Evolutionary conservation across 1,284 basidiomycete genomes (phyloP), one percentile per base, ranked within the genome.

Genomic region (Ceratobasidium theobromae): DNA sequence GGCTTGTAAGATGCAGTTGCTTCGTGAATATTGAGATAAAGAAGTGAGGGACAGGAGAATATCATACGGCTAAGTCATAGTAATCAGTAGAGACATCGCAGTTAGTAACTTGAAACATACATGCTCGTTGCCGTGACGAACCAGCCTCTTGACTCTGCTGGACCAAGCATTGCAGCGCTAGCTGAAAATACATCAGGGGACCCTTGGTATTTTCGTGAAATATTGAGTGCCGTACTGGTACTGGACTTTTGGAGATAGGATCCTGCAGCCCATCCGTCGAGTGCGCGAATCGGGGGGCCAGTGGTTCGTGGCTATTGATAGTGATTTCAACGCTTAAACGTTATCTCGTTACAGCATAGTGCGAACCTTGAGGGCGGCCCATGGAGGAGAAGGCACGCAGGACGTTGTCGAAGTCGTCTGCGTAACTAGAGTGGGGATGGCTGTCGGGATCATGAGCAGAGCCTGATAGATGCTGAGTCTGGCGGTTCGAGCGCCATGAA

Each of bases 191-290:
- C 51, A 35, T 3, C 23, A 32, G 23, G 11, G 18, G 43, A 6
- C 18, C 18, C 28, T 46, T 18, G 4, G 4, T 51, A 27, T 51
- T 18, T 27, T 12, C 18, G 6, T 35, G 28, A 25, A 23, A 43
- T 16, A 25, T 1, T 4, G 23, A 48, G 4, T 18, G 18, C 35
- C 40, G 9, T 18, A 58, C 40, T 45, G 11, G 6, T 18, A 16
- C 14, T 49, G 14, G 23, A 25, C 27, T 41, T 51, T 30, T 62
- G 58, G 16, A 62, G 58, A 49, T 49, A 64, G 4, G 40, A 43
- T 3, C 49, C 28, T 41, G 49, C 49, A 11, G 60, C 60, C 60
- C 60, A 64, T 12, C 60, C 58, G 27, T 64, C 58, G 6, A 52
- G 12, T 11, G 58, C 48, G 21, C 21, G 46, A 12, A 64, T 64